phyloP scores from a whole-genome alignment of 2,329 filamentous ascomycete species.

The Capronia epimyces region DNA sequence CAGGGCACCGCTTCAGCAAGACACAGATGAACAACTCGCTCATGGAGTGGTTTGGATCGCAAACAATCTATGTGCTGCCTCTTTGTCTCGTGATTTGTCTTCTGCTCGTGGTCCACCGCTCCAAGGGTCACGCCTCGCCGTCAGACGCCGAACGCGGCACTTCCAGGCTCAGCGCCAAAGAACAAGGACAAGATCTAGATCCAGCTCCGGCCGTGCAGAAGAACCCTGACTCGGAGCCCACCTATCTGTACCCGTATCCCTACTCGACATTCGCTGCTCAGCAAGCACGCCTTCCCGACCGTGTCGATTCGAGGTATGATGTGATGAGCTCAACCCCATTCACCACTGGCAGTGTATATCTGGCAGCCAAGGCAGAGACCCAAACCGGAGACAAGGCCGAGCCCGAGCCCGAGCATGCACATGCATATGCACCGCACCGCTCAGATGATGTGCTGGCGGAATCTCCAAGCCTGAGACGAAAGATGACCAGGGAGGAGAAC shows the following conservation, averaged over 20 bases:
- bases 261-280: too few species aligned
- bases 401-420: too few species aligned
- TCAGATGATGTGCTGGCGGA: neutral
- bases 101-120: neutral
- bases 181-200: too few species aligned
- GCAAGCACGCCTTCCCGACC: neutral
- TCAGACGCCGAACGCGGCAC: neutral
- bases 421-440: neutral
- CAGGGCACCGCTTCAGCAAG: neutral
- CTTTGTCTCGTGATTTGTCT: conserved; percentile 5
- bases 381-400: neutral
- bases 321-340: neutral
- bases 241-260: too few species aligned
- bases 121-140: neutral
- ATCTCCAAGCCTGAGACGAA: neutral
- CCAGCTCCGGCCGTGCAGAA: neutral
- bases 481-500: neutral
- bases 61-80: conserved; percentile 2
- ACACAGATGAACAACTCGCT: neutral
- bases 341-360: conserved; percentile 19
- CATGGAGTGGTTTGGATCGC: neutral
- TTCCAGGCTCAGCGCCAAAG: neutral
- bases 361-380: conserved; percentile 17
- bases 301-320: too few species aligned
- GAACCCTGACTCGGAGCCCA: too few species aligned